Evolutionary conservation across 306 rosid species (phyloP).

Genomic region (Vicia villosa): DNA sequence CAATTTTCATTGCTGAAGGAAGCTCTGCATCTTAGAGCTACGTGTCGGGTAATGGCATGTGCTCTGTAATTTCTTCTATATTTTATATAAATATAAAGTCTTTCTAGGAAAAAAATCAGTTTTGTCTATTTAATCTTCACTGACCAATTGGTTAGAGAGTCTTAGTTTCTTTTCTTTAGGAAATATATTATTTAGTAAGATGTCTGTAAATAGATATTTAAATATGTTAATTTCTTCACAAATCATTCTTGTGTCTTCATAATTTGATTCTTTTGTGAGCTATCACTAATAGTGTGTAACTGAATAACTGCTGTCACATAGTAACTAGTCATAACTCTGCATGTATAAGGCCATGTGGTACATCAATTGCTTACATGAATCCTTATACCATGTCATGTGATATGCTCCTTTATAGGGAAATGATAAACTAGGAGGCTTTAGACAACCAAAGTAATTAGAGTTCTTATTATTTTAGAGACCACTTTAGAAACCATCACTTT

Average conservation of each 20-base stretch:
- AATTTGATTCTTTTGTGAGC: not conserved
- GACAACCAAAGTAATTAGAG: not conserved
- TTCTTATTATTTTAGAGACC: not conserved
- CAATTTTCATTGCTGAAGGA: slow-evolving; percentile 23
- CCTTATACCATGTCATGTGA: not conserved
- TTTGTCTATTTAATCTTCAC: not conserved
- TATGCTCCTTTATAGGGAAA: not conserved
- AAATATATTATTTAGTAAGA: not conserved
- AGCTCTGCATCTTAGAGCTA: slow-evolving; percentile 22
- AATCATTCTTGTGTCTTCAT: not conserved
- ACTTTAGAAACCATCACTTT: not conserved
- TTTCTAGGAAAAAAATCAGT: not conserved
- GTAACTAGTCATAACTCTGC: not conserved
- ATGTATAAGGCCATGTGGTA: not conserved
- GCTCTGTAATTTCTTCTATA: slow-evolving; percentile 1
- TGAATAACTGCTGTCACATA: not conserved
- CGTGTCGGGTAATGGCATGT: not conserved
- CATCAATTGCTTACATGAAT: not conserved
- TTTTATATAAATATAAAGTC: not conserved
- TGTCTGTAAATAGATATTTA: not conserved
- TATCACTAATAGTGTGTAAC: not conserved
- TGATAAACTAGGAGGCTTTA: not conserved
- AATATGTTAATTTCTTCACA: not conserved
- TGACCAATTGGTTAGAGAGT: not conserved
- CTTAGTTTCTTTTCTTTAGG: not conserved